Evolutionary conservation across 805 yeast species (phyloP).

Genomic region (Clavispora asparagi): DNA sequence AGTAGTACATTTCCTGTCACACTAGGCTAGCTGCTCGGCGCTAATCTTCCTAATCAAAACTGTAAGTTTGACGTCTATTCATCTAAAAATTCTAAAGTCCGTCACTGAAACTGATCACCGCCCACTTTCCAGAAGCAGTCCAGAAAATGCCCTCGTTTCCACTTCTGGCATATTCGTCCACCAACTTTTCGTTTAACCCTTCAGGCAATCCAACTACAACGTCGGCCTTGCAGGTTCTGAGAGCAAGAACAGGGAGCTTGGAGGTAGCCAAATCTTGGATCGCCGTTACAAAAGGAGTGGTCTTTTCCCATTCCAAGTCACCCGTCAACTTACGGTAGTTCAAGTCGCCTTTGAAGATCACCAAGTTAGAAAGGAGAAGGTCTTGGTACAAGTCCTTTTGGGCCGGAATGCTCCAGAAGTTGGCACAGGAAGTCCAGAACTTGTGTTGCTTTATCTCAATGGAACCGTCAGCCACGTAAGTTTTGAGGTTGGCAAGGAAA

Average conservation of each 20-base stretch:
- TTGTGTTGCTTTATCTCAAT: slow-evolving; percentile 43
- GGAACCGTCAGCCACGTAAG: slow-evolving; percentile 17
- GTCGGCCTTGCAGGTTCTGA: slow-evolving; percentile 95
- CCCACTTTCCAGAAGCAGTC: slow-evolving; percentile 91
- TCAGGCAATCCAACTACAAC: slow-evolving; percentile 79
- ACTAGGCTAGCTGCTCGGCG: too few relatives aligned
- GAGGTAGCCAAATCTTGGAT: slow-evolving; percentile 62
- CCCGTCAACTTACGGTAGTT: slow-evolving; percentile 93
- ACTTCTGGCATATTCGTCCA: slow-evolving; percentile 49
- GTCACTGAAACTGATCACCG: slow-evolving; percentile 52
- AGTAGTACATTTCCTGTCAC: too few relatives aligned
- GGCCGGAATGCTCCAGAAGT: slow-evolving; percentile 71
- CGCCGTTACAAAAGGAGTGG: slow-evolving; percentile 69
- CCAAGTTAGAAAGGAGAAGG: slow-evolving; percentile 58
- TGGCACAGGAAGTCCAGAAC: slow-evolving; percentile 82
- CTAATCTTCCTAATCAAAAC: too few relatives aligned
- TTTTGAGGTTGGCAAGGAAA: slow-evolving; percentile 18
- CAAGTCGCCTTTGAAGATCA: slow-evolving; percentile 91
- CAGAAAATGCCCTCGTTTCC: slow-evolving; percentile 74
- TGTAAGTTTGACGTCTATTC: neutral
- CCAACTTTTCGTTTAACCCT: slow-evolving; percentile 69
- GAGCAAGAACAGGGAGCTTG: slow-evolving; percentile 58
- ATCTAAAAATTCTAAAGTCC: slow-evolving; percentile 1
- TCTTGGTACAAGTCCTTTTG: slow-evolving; percentile 60
- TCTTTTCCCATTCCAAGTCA: slow-evolving; percentile 82